phyloP scores from a whole-genome alignment of 164 flowering plant species.

The Buxus sempervirens region DNA sequence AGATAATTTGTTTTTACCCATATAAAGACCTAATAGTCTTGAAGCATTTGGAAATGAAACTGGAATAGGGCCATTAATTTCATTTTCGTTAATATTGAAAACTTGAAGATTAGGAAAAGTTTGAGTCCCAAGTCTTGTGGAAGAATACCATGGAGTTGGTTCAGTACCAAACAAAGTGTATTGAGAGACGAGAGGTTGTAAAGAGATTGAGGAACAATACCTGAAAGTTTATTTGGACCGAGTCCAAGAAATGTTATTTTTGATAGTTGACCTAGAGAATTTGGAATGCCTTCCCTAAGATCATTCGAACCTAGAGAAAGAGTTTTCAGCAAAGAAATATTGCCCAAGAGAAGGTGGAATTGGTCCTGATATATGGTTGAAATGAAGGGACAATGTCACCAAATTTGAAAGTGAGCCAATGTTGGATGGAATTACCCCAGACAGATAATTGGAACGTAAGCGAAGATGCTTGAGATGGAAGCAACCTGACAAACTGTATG shows the following conservation, averaged over 20 bases:
- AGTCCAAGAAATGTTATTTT: slow-evolving; percentile 3
- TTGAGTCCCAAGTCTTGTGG: slow-evolving; percentile 21
- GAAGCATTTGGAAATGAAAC: slow-evolving; percentile 12
- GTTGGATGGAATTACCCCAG: background rate
- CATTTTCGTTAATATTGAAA: background rate
- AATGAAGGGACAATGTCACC: background rate
- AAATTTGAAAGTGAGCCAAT: background rate
- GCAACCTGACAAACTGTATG: slow-evolving; percentile 6
- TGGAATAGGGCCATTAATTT: slow-evolving; percentile 9
- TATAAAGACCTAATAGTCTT: background rate
- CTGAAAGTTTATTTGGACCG: slow-evolving; percentile 12
- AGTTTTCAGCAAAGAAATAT: slow-evolving; percentile 1
- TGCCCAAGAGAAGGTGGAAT: slow-evolving; percentile 1
- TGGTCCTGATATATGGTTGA: slow-evolving; percentile 2
- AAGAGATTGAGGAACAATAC: slow-evolving; percentile 25
- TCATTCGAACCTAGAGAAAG: background rate
- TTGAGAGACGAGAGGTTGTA: slow-evolving; percentile 24
- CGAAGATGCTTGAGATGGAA: background rate
- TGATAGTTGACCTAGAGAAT: slow-evolving; percentile 8
- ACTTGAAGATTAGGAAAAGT: slow-evolving; percentile 19
- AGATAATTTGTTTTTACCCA: background rate
- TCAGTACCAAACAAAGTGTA: background rate
- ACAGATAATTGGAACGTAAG: background rate
- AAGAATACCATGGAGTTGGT: slow-evolving; percentile 25
- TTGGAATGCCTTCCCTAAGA: slow-evolving; percentile 22